Evolutionary conservation across 148 eudicot species (phyloP).

Genomic region (Talinum fruticosum): DNA sequence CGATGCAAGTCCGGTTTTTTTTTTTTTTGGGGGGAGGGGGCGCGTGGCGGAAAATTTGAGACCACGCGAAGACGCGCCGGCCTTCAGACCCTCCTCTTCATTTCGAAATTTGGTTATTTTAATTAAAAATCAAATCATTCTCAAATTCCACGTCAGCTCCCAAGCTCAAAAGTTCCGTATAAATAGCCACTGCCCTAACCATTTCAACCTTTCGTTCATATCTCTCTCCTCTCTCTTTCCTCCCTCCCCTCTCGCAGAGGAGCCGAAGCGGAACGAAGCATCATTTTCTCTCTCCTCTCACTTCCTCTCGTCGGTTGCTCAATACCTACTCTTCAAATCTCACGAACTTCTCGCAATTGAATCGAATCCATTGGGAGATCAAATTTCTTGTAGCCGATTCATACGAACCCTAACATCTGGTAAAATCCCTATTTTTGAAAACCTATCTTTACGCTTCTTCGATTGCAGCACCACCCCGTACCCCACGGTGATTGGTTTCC

Average conservation of each 20-base stretch:
- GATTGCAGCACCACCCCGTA: neutral
- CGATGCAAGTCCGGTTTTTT: too few relatives aligned
- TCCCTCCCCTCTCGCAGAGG: neutral
- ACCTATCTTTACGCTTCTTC: neutral
- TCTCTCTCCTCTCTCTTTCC: constrained; percentile 1
- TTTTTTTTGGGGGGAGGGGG: too few relatives aligned
- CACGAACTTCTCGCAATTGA: neutral
- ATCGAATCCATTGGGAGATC: constrained; percentile 10
- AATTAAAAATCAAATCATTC: neutral
- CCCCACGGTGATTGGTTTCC: neutral
- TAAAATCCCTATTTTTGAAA: neutral
- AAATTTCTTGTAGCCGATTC: neutral
- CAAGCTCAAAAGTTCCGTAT: constrained; percentile 12
- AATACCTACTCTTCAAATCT: neutral
- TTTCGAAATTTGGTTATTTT: neutral
- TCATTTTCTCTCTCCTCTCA: constrained; percentile 1
- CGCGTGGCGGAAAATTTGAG: too few relatives aligned
- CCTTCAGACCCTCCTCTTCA: neutral
- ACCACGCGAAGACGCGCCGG: neutral
- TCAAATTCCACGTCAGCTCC: constrained; percentile 15
- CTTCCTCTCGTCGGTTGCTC: constrained; percentile 4
- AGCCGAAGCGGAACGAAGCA: neutral
- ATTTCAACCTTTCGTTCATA: neutral
- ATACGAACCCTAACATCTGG: constrained; percentile 15
- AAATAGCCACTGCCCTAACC: constrained; percentile 19